Base-by-base conservation (phyloP, 805 yeast genomes). In the Starmerella etchellsii region DNA sequence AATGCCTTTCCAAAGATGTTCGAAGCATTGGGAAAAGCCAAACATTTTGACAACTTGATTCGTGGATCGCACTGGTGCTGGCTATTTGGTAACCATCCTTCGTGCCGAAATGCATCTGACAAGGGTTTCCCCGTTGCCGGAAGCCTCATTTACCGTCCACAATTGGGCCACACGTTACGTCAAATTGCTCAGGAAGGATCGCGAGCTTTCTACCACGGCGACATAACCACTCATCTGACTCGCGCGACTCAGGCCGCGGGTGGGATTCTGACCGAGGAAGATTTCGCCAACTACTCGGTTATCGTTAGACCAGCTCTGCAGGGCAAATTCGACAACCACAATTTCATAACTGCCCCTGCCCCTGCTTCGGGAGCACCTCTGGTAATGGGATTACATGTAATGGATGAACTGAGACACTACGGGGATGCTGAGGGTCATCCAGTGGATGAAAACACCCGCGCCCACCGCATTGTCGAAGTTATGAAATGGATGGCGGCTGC, bases 401-500 rank as follows among this genome's bases (percentile, higher is more conserved):
- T 80, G 62, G 69, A 74, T 46, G 53, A 60, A 14, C 67, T 67
- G 48, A 63, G 64, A 3, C 59, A 58, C 23, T 4, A 18, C 10
- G 36, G 19, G 19, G 5, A 5, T 10, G 45, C 61, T 3, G 55
- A 58, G 15, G 26, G 22, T 3, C 20, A 24, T 13, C 36, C 27
- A 2, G 63, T 59, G 32, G 81, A 76, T 47, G 66, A 69, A 53
- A 55, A 56, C 21, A 66, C 68, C 8, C 43, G 70, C 11, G 67
- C 71, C 13, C 96, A 82, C 53, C 67, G 81, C 41, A 55, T 84
- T 7, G 64, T 84, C 10, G 98, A 88, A 60, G 64, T 81, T 2
- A 83, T 88, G 94, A 88, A 88, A 60, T 88, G 95, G 95, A 71
- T 84, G 72, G 82, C 87, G 0, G 70, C 88, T 11, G 88, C 79